Conservation (phyloP, 1,139 yeast genomes). For the Saccharomycopsis phalli region DNA sequence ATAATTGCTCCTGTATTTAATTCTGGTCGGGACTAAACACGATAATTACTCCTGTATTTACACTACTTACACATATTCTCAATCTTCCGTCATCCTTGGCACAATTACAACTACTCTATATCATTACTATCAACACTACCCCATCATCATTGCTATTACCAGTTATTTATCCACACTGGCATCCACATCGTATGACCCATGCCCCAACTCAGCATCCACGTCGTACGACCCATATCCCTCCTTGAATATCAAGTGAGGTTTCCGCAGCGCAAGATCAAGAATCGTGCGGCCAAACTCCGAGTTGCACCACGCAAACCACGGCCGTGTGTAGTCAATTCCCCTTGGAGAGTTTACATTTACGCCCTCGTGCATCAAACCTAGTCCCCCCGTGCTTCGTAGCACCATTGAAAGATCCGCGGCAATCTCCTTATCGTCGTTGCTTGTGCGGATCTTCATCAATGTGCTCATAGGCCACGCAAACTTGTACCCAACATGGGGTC, state of each 20-base stretch:
- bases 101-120: too few species aligned
- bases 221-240: conserved; percentile 28
- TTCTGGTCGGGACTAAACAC: too few species aligned
- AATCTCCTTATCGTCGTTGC: conserved; percentile 65
- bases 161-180: too few species aligned
- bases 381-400: conserved; percentile 54
- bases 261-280: conserved; percentile 60
- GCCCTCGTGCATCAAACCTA: conserved; percentile 83
- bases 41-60: too few species aligned
- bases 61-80: too few species aligned
- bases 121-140: too few species aligned
- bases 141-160: too few species aligned
- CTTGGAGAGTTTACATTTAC: conserved; percentile 52
- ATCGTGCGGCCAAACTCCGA: conserved; percentile 85
- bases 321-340: conserved; percentile 48
- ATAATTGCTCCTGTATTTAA: too few species aligned
- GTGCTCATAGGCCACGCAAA: conserved; percentile 92
- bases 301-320: conserved; percentile 96
- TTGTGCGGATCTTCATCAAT: conserved; percentile 63
- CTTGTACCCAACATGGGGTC: conserved; percentile 77
- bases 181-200: too few species aligned
- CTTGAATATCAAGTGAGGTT: conserved; percentile 64
- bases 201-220: conserved; percentile 16
- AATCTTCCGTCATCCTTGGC: too few species aligned
- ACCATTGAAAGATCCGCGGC: conserved; percentile 38